Conservation (phyloP, 1,284 basidiomycete species). For the Puccinia horiana region DNA sequence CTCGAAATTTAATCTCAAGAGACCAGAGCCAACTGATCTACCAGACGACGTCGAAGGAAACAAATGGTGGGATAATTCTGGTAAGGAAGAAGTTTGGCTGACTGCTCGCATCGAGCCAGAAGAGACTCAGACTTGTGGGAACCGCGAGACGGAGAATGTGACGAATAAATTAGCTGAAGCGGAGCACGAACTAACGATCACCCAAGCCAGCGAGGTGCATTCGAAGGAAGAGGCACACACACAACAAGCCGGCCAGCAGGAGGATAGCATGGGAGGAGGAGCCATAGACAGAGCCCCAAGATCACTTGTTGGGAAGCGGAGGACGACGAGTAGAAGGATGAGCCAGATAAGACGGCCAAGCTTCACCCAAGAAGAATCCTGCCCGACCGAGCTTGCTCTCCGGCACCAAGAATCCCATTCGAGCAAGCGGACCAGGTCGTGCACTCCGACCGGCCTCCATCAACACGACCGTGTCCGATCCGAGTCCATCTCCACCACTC, state of each 20-base stretch:
- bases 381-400: background rate
- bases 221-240: background rate
- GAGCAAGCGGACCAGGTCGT: slow-evolving; percentile 12
- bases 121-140: background rate
- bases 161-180: background rate
- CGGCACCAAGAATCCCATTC: background rate
- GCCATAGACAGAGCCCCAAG: background rate
- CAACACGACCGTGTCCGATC: background rate
- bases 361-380: background rate
- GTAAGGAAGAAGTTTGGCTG: background rate
- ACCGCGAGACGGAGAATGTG: background rate
- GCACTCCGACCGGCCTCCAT: background rate
- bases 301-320: background rate
- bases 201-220: background rate
- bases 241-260: too few relatives aligned
- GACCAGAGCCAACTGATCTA: background rate
- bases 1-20: background rate
- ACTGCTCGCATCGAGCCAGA: background rate
- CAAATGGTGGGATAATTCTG: background rate
- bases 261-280: background rate
- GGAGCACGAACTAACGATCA: slow-evolving; percentile 10
- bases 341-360: background rate
- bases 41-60: background rate
- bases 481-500: background rate
- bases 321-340: slow-evolving; percentile 2